Evolutionary conservation across 768 basidiomycete species (phyloP).

Genomic region (Lyophyllum atratum): DNA sequence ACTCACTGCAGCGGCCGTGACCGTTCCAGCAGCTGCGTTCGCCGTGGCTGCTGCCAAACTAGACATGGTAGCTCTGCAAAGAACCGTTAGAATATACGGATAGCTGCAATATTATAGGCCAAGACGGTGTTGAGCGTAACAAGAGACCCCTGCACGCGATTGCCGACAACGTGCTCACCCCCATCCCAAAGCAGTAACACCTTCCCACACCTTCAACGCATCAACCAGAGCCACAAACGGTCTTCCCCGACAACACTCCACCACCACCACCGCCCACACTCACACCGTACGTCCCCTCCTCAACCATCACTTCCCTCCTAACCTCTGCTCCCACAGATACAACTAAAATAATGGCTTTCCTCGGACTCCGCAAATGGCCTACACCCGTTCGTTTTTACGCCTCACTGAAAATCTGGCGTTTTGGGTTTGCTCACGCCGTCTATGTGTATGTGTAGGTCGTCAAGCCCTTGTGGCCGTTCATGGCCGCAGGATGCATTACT

Average conservation of each 20-base stretch:
- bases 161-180: constrained; percentile 2
- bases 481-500: constrained; percentile 63
- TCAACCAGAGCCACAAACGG: constrained; percentile 38
- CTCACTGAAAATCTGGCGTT: not conserved
- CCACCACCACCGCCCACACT: constrained; percentile 23
- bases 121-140: not conserved
- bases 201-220: constrained; percentile 34
- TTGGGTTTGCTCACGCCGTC: constrained; percentile 10
- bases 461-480: constrained; percentile 82
- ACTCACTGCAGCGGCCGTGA: constrained; percentile 35
- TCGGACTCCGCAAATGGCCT: constrained; percentile 81
- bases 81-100: not conserved
- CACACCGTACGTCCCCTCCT: constrained; percentile 5
- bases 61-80: constrained; percentile 15
- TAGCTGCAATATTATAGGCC: not conserved
- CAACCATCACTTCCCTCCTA: not conserved
- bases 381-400: constrained; percentile 60
- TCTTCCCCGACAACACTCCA: constrained; percentile 38
- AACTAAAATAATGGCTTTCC: constrained; percentile 59
- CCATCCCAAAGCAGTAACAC: constrained; percentile 19
- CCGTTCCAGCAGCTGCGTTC: constrained; percentile 25
- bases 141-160: not conserved
- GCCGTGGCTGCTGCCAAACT: constrained; percentile 26
- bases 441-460: constrained; percentile 45
- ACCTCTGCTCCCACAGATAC: constrained; percentile 10